These are phyloP conservation scores for sorghum (Sorghum bicolor) DNA, from an alignment of 176 grass and related monocot genomes.

Conservation along the genomic window Sorghum_bicolor_NCBIv3 NC_012870.2:19643501-19644000, in stretches of 20 bases:
- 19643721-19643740: not conserved
- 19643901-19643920: not conserved
- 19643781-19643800: not conserved
- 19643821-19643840: not conserved
- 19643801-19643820: not conserved
- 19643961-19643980: not conserved
- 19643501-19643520: not conserved
- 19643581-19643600: not conserved
- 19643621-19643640: not conserved
- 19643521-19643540: not conserved
- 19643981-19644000: not conserved
- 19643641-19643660: conserved; percentile 13
- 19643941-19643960: not conserved
- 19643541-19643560: not conserved
- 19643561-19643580: not conserved
- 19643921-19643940: not conserved
- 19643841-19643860: not conserved
- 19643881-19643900: not conserved
- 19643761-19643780: not conserved
- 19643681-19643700: not conserved
- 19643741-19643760: conserved; percentile 13
- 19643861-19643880: not conserved
- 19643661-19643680: not conserved
- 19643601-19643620: not conserved
- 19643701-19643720: not conserved